Evolutionary conservation across 2,329 filamentous ascomycete species (phyloP), one percentile per base, ranked within the genome.

Genomic region (Xylaria sp.): DNA sequence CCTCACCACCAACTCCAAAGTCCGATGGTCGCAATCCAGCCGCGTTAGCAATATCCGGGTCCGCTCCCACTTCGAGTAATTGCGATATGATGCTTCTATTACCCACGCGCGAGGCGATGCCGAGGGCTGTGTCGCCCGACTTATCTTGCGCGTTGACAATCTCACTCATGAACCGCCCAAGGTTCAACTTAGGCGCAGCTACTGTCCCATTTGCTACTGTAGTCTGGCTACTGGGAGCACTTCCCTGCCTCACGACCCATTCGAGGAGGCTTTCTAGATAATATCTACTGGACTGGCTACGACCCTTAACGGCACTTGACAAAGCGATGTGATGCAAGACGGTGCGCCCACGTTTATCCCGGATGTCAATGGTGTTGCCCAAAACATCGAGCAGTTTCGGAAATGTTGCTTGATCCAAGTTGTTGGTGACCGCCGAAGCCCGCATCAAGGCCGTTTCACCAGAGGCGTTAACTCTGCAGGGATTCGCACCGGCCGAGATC

Each of bases 61-160:
- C 94, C 1, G 96, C 96, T 65, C 95, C 94, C 50, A 99, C 94
- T 80, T 99, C 96, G 12, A 98, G 85, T 36, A 99, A 84, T 78
- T 99, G 96, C n/a, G 94, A 95, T 66, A 98, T 97, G 74, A 99
- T 97, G 75, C 93, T 97, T 63, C 92, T 87, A 78, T 97, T 98
- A 25, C 94, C 93, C 72, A 97, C 97, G 69, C 96, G 87, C 1
- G 96, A 94, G 1, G 95, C 96, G 70, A 98, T 91, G 73, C 97
- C 97, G 23, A 99, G 84, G 0, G 96, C 96, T 0, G 96, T 99
- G 76, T 99, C 97, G 0, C 96, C 96, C 39, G 92, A 92, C 75
- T 94, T 94, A 79, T 99, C 96, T 75, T 95, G 92, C 0, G 94
- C 91, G 75, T 99, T 98, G 68, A 99, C 95, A 79, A 99, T 97